Evolutionary conservation across 371 early-diverging fungal genomes (phyloP).

Genomic region (Mucor plumbeus): DNA sequence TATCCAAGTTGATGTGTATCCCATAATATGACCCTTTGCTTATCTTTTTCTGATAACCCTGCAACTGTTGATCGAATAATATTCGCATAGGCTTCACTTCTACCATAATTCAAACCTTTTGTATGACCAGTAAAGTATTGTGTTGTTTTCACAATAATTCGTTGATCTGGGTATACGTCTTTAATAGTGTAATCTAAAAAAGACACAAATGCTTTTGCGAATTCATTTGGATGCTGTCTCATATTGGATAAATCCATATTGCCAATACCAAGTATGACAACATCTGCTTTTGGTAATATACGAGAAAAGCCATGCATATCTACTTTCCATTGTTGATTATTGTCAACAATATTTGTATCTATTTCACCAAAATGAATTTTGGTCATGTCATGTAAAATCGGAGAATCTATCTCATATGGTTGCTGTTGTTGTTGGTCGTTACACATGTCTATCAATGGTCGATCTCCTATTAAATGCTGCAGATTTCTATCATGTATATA

Average conservation of each 20-base stretch:
- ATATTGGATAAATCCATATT: slow-evolving; percentile 31
- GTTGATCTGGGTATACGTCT: slow-evolving; percentile 15
- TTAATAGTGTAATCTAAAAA: slow-evolving; percentile 21
- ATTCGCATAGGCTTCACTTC: slow-evolving; percentile 42
- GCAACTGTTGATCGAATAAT: slow-evolving; percentile 21
- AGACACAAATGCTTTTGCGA: slow-evolving; percentile 27
- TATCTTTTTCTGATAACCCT: slow-evolving; percentile 3
- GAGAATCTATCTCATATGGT: background rate
- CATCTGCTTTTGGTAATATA: slow-evolving; percentile 34
- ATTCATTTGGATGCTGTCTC: slow-evolving; percentile 32
- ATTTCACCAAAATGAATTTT: slow-evolving; percentile 27
- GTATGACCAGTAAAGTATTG: slow-evolving; percentile 28
- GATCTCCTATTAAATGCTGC: slow-evolving; percentile 10
- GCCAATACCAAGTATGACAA: slow-evolving; percentile 39
- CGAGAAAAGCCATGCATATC: slow-evolving; percentile 13
- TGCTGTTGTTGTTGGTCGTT: background rate
- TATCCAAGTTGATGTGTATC: slow-evolving; percentile 40
- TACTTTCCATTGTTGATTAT: slow-evolving; percentile 21
- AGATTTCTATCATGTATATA: too few relatives aligned
- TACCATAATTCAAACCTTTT: slow-evolving; percentile 34
- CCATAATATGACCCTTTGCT: slow-evolving; percentile 35
- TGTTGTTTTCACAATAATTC: slow-evolving; percentile 40
- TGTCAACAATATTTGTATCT: slow-evolving; percentile 20
- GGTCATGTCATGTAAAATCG: slow-evolving; percentile 10
- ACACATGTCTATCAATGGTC: slow-evolving; percentile 6